phyloP scores from a whole-genome alignment of 1,284 basidiomycete species.

The Neonothopanus nambi region DNA sequence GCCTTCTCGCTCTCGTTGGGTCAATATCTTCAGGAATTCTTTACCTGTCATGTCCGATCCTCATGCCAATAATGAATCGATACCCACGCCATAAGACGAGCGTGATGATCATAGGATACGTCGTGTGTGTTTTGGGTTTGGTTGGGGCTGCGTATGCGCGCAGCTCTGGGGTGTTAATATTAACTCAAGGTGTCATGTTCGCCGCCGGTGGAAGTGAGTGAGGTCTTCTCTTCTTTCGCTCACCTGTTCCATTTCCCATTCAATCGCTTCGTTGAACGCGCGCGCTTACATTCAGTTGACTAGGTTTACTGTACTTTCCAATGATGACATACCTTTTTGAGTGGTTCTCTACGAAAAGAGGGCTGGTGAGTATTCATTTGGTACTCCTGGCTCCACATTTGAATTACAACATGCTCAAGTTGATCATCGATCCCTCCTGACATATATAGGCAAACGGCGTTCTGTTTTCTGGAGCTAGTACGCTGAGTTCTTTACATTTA shows the following conservation, averaged over 20 bases:
- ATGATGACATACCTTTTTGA: conserved; percentile 18
- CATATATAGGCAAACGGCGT: conserved; percentile 14
- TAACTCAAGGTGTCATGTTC: conserved; percentile 17
- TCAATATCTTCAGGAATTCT: conserved; percentile 14
- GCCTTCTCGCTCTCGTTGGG: conserved; percentile 14
- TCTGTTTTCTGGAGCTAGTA: conserved; percentile 17
- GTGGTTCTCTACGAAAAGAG: conserved; percentile 16
- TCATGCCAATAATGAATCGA: conserved; percentile 11
- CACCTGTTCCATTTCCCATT: not conserved
- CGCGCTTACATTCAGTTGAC: not conserved
- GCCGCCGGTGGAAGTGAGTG: conserved; percentile 15
- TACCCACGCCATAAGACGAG: conserved; percentile 11
- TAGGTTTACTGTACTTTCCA: conserved; percentile 17
- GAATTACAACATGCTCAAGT: not conserved
- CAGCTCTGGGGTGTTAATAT: conserved; percentile 9
- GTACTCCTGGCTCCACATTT: too few species aligned
- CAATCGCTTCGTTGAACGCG: not conserved
- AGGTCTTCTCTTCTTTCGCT: not conserved
- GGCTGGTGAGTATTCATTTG: conserved; percentile 6
- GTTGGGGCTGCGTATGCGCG: conserved; percentile 15
- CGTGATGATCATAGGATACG: conserved; percentile 13
- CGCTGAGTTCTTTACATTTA: not conserved
- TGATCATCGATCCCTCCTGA: not conserved
- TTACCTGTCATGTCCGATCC: conserved; percentile 10
- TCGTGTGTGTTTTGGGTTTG: conserved; percentile 11